A percentile compares a stretch with the other conserved stretches of the same genome.
Evolutionary conservation across 306 rosid genomes (phyloP).

Genomic region (Vigna reflexopilosa): DNA sequence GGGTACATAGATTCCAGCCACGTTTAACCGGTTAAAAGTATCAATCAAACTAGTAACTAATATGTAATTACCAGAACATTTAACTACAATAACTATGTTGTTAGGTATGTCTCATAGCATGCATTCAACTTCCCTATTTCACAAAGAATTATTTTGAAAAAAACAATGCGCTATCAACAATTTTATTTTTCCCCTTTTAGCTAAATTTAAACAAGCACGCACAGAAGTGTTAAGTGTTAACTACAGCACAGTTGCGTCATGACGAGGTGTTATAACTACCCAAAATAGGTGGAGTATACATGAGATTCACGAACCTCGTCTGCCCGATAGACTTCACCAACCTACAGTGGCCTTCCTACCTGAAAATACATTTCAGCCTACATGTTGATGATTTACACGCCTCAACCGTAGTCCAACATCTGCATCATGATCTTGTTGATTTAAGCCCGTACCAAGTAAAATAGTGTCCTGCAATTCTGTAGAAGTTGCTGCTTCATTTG

Average conservation of each 20-base stretch:
- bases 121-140: slow-evolving; percentile 26
- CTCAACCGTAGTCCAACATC: slow-evolving; percentile 76
- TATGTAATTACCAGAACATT: background rate
- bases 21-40: background rate
- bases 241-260: slow-evolving; percentile 35
- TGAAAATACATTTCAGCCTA: slow-evolving; percentile 34
- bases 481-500: slow-evolving; percentile 51
- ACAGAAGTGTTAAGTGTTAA: slow-evolving; percentile 38
- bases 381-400: slow-evolving; percentile 59
- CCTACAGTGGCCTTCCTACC: slow-evolving; percentile 35
- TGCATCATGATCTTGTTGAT: slow-evolving; percentile 63
- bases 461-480: slow-evolving; percentile 45
- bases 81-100: background rate
- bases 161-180: slow-evolving; percentile 36
- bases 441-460: slow-evolving; percentile 46
- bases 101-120: slow-evolving; percentile 7
- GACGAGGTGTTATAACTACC: slow-evolving; percentile 35
- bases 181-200: slow-evolving; percentile 27
- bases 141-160: background rate
- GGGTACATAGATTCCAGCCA: background rate
- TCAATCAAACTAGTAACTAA: background rate
- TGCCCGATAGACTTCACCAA: slow-evolving; percentile 32
- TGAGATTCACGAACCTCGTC: slow-evolving; percentile 40
- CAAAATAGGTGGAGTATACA: slow-evolving; percentile 42
- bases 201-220: slow-evolving; percentile 45